Percentiles rank a stretch among this genome's conserved stretches.
Evolutionary conservation across 2,329 filamentous ascomycete species (phyloP).

Genomic region (Colletotrichum brevisporum): DNA sequence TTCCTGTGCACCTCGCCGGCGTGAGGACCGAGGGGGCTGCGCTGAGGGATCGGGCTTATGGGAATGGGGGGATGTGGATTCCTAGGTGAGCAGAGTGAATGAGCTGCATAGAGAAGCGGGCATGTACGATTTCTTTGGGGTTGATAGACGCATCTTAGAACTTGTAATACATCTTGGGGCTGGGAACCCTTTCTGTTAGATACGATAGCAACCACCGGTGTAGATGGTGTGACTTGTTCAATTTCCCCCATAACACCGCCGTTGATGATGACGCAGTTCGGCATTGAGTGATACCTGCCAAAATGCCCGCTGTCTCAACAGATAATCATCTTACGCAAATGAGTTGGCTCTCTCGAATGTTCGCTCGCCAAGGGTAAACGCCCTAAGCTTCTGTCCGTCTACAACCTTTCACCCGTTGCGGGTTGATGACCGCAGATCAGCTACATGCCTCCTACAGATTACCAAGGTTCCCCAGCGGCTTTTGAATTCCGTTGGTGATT

Average conservation of each 20-base stretch:
- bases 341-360: too few relatives aligned
- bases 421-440: too few relatives aligned
- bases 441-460: background rate
- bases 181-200: background rate
- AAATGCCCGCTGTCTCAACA: too few relatives aligned
- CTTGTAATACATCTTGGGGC: background rate
- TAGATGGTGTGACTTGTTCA: too few relatives aligned
- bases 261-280: too few relatives aligned
- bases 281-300: too few relatives aligned
- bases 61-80: slow-evolving; percentile 66
- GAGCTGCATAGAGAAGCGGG: background rate
- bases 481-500: background rate
- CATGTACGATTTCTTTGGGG: background rate
- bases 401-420: too few relatives aligned
- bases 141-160: background rate
- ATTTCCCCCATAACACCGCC: too few relatives aligned
- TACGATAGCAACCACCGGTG: too few relatives aligned
- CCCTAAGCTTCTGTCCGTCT: too few relatives aligned
- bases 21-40: slow-evolving; percentile 65
- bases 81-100: slow-evolving; percentile 45
- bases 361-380: too few relatives aligned
- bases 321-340: too few relatives aligned
- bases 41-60: slow-evolving; percentile 63
- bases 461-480: background rate
- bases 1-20: slow-evolving; percentile 72